phyloP scores from a whole-genome alignment of 106 monocot genomes.

The Acanthochlamys bracteata region DNA sequence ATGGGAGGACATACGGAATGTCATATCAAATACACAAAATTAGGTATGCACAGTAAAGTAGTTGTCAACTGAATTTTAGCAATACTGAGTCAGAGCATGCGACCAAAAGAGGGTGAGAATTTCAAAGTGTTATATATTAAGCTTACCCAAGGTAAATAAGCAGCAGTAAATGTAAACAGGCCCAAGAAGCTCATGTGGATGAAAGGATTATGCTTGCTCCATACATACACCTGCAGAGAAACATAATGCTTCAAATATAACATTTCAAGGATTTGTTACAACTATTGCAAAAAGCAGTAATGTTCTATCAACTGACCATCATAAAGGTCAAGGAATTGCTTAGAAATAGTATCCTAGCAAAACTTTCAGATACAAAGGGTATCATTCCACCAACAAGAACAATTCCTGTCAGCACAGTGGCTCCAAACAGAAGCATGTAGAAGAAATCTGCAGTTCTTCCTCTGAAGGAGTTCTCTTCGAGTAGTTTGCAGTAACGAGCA shows the following conservation, averaged over 20 bases:
- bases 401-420: constrained; percentile 72
- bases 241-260: not conserved
- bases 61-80: too few relatives aligned
- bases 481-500: constrained; percentile 92
- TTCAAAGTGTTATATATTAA: not conserved
- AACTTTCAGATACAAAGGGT: constrained; percentile 72
- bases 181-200: constrained; percentile 98
- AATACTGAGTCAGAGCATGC: constrained; percentile 1
- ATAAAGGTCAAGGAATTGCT: constrained; percentile 99
- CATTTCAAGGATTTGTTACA: not conserved
- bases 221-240: constrained; percentile 76
- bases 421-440: constrained; percentile 97
- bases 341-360: constrained; percentile 86
- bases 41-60: too few relatives aligned
- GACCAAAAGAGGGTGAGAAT: not conserved
- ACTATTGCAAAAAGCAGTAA: not conserved
- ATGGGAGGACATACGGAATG: too few relatives aligned
- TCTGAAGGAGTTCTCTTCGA: constrained; percentile 98
- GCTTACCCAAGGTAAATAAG: constrained; percentile 97
- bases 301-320: constrained; percentile 58
- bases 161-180: constrained; percentile 90
- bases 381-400: constrained; percentile 93
- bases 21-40: too few relatives aligned
- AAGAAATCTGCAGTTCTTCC: constrained; percentile 96
- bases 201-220: constrained; percentile 97